Evolutionary conservation across 2,329 filamentous ascomycete genomes (phyloP), one percentile per base, ranked within the genome.

Genomic region (Thielaviopsis musarum): DNA sequence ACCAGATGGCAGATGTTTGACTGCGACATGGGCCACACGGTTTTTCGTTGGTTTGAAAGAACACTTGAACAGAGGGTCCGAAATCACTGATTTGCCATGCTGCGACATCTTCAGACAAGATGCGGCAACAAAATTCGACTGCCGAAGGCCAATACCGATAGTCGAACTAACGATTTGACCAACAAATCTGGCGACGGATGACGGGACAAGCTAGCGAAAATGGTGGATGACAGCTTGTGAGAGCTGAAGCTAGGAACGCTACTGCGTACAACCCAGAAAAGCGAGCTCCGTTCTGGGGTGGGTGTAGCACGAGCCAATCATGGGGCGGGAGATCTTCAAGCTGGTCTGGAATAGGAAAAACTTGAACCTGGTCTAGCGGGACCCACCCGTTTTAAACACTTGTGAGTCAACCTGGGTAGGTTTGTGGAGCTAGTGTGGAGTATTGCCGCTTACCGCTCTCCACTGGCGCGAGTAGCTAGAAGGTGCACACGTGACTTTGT

Each of bases 401-500:
- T 49, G 45, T 49, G 45, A 49, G 45, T 49, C 45, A 49, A 21
- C 45, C 45, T 21, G n/a, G 45, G n/a, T 19, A 10, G n/a, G 45
- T 10, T 5, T 38, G 60, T 62, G 60, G 60, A 59, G 48, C 57
- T 59, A 19, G n/a, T 41, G 57, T 57, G 56, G 60, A 56, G 54
- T 48, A 49, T 26, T 17, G 7, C 19, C 12, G 28, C 45, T 59
- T 15, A 12, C 26, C 19, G 49, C 60, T 52, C 48, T 56, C 55
- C 52, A 54, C 56, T 58, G 17, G 51, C 19, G 15, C 34, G 38
- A n/a, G 17, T 13, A 17, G 19, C 41, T 17, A 48, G 12, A 53
- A 1, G 5, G 2, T 4, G 1, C 5, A 55, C 60, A 62, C 60
- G 60, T 62, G 60, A 62, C 41, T 52, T 21, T 49, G 17, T 7